These are phyloP conservation scores for Flaveria robusta DNA, from an alignment of 129 eudicot species.

Conservation along the genomic window DNA sequence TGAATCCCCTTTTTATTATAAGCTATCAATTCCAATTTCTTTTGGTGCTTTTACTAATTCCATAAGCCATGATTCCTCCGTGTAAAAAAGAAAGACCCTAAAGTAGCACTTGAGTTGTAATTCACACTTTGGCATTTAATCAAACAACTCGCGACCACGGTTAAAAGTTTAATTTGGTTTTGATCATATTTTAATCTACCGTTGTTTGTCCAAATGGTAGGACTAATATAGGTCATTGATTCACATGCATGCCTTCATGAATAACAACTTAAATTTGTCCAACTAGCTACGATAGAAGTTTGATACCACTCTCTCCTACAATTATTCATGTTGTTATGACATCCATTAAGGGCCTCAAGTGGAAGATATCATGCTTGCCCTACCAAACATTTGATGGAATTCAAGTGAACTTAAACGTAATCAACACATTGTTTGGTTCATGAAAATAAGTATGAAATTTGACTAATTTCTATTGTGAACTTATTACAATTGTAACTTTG, in stretches of 20 bases:
- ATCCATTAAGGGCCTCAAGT: not conserved
- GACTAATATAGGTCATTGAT: not conserved
- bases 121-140: not conserved
- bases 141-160: not conserved
- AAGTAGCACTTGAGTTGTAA: not conserved
- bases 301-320: not conserved
- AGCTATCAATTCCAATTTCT: constrained; percentile 1
- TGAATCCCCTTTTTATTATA: not conserved
- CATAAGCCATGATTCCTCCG: not conserved
- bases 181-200: not conserved
- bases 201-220: not conserved
- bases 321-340: not conserved
- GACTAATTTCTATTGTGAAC: not conserved
- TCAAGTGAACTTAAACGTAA: not conserved
- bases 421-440: not conserved
- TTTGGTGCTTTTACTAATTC: not conserved
- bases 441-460: not conserved
- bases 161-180: not conserved
- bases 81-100: not conserved
- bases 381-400: not conserved
- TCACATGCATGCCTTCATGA: not conserved
- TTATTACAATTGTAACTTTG: too few relatives aligned
- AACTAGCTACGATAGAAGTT: too few relatives aligned
- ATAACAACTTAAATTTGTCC: too few relatives aligned
- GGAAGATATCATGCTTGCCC: not conserved